Conservation (phyloP, 208 protist species). For the Leishmania tarentolae region DNA sequence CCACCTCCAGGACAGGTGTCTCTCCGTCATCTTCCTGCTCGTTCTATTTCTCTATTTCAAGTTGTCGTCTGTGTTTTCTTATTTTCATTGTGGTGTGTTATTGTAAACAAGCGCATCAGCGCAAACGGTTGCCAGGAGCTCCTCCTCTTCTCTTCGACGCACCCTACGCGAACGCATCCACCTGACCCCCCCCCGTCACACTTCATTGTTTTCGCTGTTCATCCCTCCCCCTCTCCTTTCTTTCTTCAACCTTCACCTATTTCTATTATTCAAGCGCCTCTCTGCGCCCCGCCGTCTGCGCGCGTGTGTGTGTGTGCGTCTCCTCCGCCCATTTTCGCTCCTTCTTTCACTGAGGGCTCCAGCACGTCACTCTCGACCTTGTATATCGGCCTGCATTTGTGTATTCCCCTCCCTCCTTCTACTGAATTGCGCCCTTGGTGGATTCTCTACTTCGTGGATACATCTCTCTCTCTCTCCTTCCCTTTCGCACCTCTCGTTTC, state of each 20-base stretch:
- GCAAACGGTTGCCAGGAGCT: background rate
- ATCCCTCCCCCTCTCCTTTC: background rate
- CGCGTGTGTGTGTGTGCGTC: constrained; percentile 3
- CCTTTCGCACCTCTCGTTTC: too few species aligned
- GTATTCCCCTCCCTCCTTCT: too few species aligned
- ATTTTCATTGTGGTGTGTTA: background rate
- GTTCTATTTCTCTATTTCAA: background rate
- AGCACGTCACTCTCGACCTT: too few species aligned
- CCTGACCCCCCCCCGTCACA: background rate
- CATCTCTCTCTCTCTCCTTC: too few species aligned
- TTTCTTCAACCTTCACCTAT: background rate
- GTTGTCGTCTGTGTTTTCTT: background rate
- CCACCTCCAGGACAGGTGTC: background rate
- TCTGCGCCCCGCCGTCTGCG: background rate
- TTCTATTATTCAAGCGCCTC: background rate
- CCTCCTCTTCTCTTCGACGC: background rate
- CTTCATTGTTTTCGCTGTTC: background rate
- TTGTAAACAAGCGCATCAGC: background rate
- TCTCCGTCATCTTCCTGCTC: background rate
- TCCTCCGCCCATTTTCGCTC: background rate
- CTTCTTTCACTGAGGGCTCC: background rate
- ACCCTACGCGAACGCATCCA: background rate
- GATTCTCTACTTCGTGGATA: background rate
- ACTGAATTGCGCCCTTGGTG: too few species aligned
- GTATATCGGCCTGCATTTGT: background rate